Percentiles rank a stretch among this genome's conserved stretches.
Conservation (phyloP, 345 rosid genomes). For the Gossypium australe region DNA sequence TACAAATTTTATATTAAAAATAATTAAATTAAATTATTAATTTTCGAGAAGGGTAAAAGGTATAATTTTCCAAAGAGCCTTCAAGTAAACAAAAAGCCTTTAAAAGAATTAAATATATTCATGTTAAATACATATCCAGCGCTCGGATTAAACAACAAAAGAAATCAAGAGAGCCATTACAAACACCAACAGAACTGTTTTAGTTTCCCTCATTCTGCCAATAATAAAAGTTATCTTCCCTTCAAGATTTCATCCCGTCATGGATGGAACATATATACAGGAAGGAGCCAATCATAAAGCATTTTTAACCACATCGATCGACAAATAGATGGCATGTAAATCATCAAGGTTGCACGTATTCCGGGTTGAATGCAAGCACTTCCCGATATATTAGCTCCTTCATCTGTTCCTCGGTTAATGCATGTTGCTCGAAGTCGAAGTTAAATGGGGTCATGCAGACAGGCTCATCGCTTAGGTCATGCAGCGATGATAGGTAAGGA, state of each 20-base stretch:
- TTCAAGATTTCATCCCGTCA: not conserved
- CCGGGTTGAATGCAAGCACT: constrained; percentile 82
- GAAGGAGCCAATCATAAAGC: constrained; percentile 21
- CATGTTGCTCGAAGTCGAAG: constrained; percentile 70
- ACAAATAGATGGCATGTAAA: not conserved
- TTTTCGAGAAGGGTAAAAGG: too few relatives aligned
- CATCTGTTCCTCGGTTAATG: constrained; percentile 69
- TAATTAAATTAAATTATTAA: too few relatives aligned
- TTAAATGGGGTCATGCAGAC: constrained; percentile 63
- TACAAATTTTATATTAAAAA: too few relatives aligned
- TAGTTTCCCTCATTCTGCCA: not conserved
- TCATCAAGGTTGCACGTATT: constrained; percentile 39
- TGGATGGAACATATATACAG: constrained; percentile 37
- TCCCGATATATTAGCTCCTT: constrained; percentile 77
- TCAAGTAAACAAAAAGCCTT: not conserved
- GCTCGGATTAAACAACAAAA: not conserved
- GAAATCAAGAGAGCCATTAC: not conserved
- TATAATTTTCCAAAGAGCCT: too few relatives aligned
- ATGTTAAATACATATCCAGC: not conserved
- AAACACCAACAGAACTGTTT: not conserved
- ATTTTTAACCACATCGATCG: constrained; percentile 17
- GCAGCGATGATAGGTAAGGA: constrained; percentile 63
- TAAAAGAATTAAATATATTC: not conserved
- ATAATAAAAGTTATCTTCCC: not conserved
- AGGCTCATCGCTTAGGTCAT: constrained; percentile 73